These are phyloP conservation scores for Rubia yunnanensis DNA, from an alignment of 257 asterid species.

Conservation along the genomic window DNA sequence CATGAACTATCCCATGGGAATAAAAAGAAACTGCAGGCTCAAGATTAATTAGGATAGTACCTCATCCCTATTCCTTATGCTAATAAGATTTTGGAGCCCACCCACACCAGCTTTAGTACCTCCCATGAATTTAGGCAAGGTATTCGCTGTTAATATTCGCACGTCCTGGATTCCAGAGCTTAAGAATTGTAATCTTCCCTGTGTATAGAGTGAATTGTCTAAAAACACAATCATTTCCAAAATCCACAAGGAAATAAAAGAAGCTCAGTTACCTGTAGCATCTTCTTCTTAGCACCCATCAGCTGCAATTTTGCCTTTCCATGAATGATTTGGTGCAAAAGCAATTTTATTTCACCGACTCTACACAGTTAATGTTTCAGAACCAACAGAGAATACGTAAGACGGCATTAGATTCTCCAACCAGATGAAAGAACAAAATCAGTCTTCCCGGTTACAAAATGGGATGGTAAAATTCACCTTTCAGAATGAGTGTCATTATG, in stretches of 20 bases:
- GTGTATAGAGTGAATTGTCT: constrained; percentile 25
- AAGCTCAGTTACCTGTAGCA: constrained; percentile 50
- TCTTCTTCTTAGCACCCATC: constrained; percentile 48
- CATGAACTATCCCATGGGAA: not conserved
- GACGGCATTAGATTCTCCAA: not conserved
- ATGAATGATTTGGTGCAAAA: constrained; percentile 48
- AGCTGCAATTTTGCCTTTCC: constrained; percentile 61
- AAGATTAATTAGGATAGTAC: constrained; percentile 16
- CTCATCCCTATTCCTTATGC: constrained; percentile 28
- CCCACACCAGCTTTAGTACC: constrained; percentile 21
- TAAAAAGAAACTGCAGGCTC: not conserved
- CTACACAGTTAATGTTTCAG: constrained; percentile 36
- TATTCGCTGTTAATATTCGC: constrained; percentile 33
- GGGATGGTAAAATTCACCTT: constrained; percentile 39
- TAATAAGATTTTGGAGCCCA: constrained; percentile 22
- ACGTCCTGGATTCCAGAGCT: constrained; percentile 51
- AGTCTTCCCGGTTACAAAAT: not conserved
- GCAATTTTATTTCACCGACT: constrained; percentile 38
- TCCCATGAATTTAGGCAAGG: constrained; percentile 21
- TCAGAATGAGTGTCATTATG: constrained; percentile 31
- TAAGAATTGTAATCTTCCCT: constrained; percentile 50
- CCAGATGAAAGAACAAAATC: not conserved
- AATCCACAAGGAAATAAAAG: constrained; percentile 10
- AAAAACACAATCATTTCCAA: constrained; percentile 1
- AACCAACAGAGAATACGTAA: constrained; percentile 9